Base-by-base conservation (phyloP, 2,329 filamentous ascomycete species). In the Diaporthe citriasiana region DNA sequence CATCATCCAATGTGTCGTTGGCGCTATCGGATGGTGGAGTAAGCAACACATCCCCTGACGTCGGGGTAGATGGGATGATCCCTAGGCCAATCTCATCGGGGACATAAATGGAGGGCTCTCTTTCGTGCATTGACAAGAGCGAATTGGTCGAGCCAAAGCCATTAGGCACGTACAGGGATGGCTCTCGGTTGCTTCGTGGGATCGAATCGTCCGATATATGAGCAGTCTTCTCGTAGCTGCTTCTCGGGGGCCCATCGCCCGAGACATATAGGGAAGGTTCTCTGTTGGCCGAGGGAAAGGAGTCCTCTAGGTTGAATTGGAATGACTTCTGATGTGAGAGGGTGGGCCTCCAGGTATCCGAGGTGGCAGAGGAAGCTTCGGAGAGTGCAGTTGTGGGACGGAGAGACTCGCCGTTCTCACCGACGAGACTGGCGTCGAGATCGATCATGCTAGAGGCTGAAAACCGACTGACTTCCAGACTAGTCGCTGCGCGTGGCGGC, bases 281-380 rank as follows among this genome's bases (percentile, higher is more conserved):
- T 27, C 72, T 78, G 77, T 35, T 75, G 83, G 77, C 90, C 89
- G 3, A 91, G 81, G 3, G 89, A 90, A 3, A 89, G 84, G 77
- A 91, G 89, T 33, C 88, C 87, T 81, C 92, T 89, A 10, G 92
- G 83, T 73, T 91, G 89, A 74, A 92, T 91, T 0, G 90, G 83
- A 50, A 88, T 86, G 42, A 88, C 80, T 73, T 91, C 88, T 0
- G 89, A 90, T 71, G 89, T 89, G n/a, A 86, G n/a, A 75, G 73
- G 6, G 69, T 51, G n/a, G 72, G 68, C 53, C 69, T 55, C 72
- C 74, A 74, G 33, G 55, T 42, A 13, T 74, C 72, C 22, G 74
- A 74, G 13, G 69, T 55, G 6, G 60, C 72, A 4, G 74, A 90
- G 1, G 81, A 86, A 19, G 85, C 87, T 74, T 91, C 89, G 2